Base-by-base conservation (phyloP, 225 moss, liverwort and hornwort species). In the Takakia lepidozioides region DNA sequence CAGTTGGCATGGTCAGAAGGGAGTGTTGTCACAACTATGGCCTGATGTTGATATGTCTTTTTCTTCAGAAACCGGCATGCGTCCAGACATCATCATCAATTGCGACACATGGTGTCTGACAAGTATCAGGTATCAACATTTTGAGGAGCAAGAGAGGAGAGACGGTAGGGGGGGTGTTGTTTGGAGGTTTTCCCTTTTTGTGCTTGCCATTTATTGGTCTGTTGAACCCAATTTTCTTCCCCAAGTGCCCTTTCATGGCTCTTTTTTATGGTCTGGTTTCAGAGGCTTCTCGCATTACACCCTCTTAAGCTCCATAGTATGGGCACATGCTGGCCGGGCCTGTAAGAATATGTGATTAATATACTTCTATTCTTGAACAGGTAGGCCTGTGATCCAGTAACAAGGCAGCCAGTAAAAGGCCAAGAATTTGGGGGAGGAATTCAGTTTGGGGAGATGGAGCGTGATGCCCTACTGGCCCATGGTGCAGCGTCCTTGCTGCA, bases 1-100 rank as follows among this genome's bases (percentile, higher is more conserved):
- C n/a, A n/a, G n/a, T n/a, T n/a, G n/a, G 66, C 93, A 93, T 66
- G 93, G 93, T 49, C 93, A 93, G 62, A 93, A 93, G 60, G 93
- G 93, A 59, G 93, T 93, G 46, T 74, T 89, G 36, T 93, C 93
- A 32, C 89, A 93, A 72, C 84, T 89, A 35, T 93, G 93, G 93
- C 93, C 89, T 28, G 93, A 93, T 67, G 68, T 76, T 19, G 89
- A 93, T 49, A 93, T 93, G 93, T 89, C 93, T 24, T 93, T 93
- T 55, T 93, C 93, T 54, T 63, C 76, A 43, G 89, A 84, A 20
- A 86, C 89, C 14, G 93, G 93, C 49, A 93, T 93, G 89, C 83
- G 93, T 26, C 93, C 93, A 26, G 93, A 93, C 56, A 70, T 93
- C 27, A 86, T 93, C 8, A 89, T 93, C 26, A 93, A 37, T 81